Conservation (phyloP, 345 rosid genomes). For the Pugionium dolabratum region DNA sequence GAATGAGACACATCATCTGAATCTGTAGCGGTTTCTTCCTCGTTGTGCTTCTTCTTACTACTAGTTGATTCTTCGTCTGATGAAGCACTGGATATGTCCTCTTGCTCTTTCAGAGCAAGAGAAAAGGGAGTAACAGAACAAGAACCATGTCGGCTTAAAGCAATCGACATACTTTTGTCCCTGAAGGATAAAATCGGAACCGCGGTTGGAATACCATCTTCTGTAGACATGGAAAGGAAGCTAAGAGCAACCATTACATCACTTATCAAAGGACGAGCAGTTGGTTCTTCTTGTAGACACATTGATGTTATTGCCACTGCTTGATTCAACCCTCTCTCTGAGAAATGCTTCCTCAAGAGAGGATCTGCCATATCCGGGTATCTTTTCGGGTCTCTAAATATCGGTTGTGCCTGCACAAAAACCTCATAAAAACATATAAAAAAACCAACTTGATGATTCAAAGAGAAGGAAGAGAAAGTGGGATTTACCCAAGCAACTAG, state of each 20-base stretch:
- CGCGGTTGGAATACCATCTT: constrained; percentile 36
- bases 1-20: constrained; percentile 34
- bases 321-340: constrained; percentile 76
- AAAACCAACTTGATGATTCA: constrained; percentile 2
- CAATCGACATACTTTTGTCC: constrained; percentile 43
- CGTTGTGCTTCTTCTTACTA: constrained; percentile 9
- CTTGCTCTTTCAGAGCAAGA: constrained; percentile 36
- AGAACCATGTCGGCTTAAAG: constrained; percentile 42
- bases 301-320: constrained; percentile 85
- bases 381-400: constrained; percentile 65
- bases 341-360: constrained; percentile 47
- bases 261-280: constrained; percentile 75
- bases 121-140: constrained; percentile 28
- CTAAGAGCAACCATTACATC: constrained; percentile 71
- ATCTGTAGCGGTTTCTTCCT: neutral
- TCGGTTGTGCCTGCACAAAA: constrained; percentile 62
- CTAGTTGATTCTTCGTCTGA: constrained; percentile 19
- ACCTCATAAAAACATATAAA: neutral
- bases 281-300: constrained; percentile 81
- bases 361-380: constrained; percentile 84
- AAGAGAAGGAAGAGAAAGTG: neutral
- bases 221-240: constrained; percentile 55
- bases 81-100: constrained; percentile 18
- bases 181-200: constrained; percentile 35
- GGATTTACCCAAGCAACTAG: constrained; percentile 74